Percentiles rank a stretch among this genome's conserved stretches.
These are phyloP conservation scores for Pleoardoris graminearum DNA, from an alignment of 2,329 filamentous ascomycete species.

Conservation along the genomic window DNA sequence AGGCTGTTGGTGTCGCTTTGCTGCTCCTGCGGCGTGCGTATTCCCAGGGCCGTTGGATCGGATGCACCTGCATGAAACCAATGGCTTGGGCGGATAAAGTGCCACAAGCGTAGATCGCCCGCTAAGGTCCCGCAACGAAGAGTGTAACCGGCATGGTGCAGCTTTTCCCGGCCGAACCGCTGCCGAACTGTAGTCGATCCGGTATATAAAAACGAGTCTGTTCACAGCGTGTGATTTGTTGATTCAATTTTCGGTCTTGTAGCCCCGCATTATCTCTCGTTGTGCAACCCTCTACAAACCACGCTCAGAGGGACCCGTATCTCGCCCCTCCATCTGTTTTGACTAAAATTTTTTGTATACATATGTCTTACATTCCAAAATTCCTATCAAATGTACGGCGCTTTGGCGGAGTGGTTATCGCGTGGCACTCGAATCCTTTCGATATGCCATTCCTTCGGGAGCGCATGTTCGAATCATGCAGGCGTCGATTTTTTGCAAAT, in stretches of 20 bases:
- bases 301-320: not conserved
- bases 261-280: not conserved
- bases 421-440: not conserved
- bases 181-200: not conserved
- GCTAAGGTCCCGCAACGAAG: slow-evolving; percentile 4
- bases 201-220: not conserved
- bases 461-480: slow-evolving; percentile 6
- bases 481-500: not conserved
- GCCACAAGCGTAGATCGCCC: slow-evolving; percentile 30
- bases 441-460: slow-evolving; percentile 3
- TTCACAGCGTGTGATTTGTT: not conserved
- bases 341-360: not conserved
- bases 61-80: slow-evolving; percentile 39
- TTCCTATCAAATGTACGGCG: not conserved
- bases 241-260: not conserved
- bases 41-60: slow-evolving; percentile 9
- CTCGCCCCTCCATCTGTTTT: not conserved
- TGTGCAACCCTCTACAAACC: not conserved
- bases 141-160: slow-evolving; percentile 10
- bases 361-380: not conserved
- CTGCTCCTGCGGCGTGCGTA: slow-evolving; percentile 21
- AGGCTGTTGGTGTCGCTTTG: not conserved
- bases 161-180: slow-evolving; percentile 4
- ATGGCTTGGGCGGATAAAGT: slow-evolving; percentile 24
- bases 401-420: slow-evolving; percentile 19